phyloP scores from a whole-genome alignment of 768 basidiomycete species.

The Cantharellus cinnabarinus region DNA sequence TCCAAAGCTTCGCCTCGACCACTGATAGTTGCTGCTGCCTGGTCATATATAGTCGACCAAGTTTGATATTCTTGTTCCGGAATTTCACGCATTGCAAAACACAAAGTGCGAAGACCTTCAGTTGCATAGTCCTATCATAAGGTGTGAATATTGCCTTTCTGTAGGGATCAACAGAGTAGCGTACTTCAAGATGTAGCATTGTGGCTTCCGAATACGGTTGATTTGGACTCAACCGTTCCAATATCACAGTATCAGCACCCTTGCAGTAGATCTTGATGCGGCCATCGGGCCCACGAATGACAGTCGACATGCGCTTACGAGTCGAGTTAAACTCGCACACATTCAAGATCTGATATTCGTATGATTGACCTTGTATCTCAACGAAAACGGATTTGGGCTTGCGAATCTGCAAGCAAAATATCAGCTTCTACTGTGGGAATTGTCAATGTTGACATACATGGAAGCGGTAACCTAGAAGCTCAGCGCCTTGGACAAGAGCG shows the following conservation, averaged over 20 bases:
- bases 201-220: constrained; percentile 78
- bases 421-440: background rate
- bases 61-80: constrained; percentile 75
- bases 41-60: constrained; percentile 74
- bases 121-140: constrained; percentile 71
- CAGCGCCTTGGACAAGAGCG: constrained; percentile 85
- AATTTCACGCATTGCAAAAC: constrained; percentile 84
- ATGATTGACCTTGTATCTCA: constrained; percentile 44
- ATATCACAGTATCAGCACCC: constrained; percentile 93
- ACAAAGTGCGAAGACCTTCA: constrained; percentile 91
- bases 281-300: constrained; percentile 72
- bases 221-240: constrained; percentile 57
- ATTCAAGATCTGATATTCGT: constrained; percentile 82
- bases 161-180: constrained; percentile 5
- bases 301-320: constrained; percentile 92
- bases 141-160: background rate
- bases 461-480: constrained; percentile 80
- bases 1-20: constrained; percentile 91
- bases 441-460: constrained; percentile 36
- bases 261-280: constrained; percentile 91
- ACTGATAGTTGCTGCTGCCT: constrained; percentile 87
- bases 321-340: constrained; percentile 99
- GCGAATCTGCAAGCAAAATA: constrained; percentile 39
- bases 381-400: constrained; percentile 94
- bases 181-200: constrained; percentile 71